Percentiles rank a stretch among this genome's conserved stretches.
Evolutionary conservation across 768 basidiomycete genomes (phyloP).

Genomic region (Trametes meyenii): DNA sequence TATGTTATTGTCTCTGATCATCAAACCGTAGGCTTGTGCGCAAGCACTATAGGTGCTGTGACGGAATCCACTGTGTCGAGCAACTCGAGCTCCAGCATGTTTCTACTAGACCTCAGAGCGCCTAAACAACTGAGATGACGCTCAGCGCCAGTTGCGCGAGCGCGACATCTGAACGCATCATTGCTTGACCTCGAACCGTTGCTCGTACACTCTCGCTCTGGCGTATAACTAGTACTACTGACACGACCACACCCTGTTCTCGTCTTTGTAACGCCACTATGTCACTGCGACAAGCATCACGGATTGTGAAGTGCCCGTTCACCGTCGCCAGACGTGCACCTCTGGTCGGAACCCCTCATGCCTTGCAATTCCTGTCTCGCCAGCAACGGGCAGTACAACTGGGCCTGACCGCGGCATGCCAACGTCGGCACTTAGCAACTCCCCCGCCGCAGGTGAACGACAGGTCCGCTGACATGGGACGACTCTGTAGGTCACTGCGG

Average conservation of each 20-base stretch:
- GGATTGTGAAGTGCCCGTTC: background rate
- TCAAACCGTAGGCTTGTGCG: background rate
- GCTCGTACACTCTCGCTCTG: too few species aligned
- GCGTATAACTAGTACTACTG: too few species aligned
- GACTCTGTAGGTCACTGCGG: background rate
- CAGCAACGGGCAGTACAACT: background rate
- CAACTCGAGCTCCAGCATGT: too few species aligned
- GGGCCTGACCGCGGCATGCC: too few species aligned
- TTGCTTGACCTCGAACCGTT: too few species aligned
- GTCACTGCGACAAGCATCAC: background rate
- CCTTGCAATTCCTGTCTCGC: background rate
- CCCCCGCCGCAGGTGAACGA: slow-evolving; percentile 59
- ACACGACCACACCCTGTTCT: background rate
- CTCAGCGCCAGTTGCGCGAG: background rate
- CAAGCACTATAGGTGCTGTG: too few species aligned
- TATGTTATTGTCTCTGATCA: background rate
- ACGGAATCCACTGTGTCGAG: too few species aligned
- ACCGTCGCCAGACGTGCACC: background rate
- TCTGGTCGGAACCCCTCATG: background rate
- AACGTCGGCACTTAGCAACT: slow-evolving; percentile 40
- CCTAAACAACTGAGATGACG: background rate
- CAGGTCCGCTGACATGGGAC: slow-evolving; percentile 44
- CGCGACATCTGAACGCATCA: background rate
- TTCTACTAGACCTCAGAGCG: too few species aligned
- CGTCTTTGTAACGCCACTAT: background rate